Percentiles rank a stretch among this genome's conserved stretches.
These are phyloP conservation scores for Ramalina intermedia DNA, from an alignment of 495 filamentous ascomycete species.

Conservation along the genomic window DNA sequence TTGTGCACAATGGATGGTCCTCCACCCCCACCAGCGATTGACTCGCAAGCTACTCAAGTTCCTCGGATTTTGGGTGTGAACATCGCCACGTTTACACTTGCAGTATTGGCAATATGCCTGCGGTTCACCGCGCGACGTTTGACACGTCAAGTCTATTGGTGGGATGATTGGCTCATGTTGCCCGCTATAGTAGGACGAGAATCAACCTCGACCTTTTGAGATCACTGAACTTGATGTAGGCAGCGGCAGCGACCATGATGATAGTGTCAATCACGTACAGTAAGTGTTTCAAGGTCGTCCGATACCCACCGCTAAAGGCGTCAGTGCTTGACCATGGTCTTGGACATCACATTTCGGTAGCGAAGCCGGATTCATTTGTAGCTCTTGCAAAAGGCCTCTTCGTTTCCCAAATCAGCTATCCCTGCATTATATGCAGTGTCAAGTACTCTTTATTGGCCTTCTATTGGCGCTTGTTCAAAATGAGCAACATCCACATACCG, in stretches of 20 bases:
- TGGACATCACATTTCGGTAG: conserved; percentile 5
- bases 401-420: conserved; percentile 11
- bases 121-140: conserved; percentile 17
- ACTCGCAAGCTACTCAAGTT: neutral
- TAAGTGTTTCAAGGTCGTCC: neutral
- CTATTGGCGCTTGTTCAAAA: conserved; percentile 13
- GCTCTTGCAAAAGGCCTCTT: conserved; percentile 8
- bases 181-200: conserved; percentile 14
- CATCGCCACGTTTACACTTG: neutral
- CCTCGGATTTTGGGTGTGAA: neutral
- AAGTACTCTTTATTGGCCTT: conserved; percentile 15
- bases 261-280: neutral
- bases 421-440: conserved; percentile 1
- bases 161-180: conserved; percentile 24
- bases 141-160: conserved; percentile 11
- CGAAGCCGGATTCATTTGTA: neutral
- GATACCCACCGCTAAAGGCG: neutral
- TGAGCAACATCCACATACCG: neutral
- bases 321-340: conserved; percentile 6
- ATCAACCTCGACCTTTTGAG: neutral
- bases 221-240: neutral
- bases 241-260: neutral
- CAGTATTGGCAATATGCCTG: conserved; percentile 1
- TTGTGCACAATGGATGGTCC: neutral
- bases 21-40: neutral